Percentiles rank a stretch among this genome's conserved stretches.
phyloP scores from a whole-genome alignment of 2,329 filamentous ascomycete species.

The Biscogniauxia mediterranea region DNA sequence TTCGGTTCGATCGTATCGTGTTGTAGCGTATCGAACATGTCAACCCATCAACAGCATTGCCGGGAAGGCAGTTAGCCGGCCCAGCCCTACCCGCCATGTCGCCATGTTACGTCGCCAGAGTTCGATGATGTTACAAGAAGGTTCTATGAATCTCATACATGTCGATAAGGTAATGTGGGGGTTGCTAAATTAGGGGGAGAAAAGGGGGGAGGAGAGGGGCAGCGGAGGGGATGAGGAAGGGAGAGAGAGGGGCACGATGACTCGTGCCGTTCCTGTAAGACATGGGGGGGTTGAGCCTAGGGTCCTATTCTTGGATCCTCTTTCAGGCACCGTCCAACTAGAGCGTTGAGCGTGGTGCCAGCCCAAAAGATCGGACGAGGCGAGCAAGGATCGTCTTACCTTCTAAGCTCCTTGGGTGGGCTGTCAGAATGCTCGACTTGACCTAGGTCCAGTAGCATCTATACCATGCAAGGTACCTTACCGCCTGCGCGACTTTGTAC shows the following conservation, averaged over 20 bases:
- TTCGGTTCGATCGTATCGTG: background rate
- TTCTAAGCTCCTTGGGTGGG: background rate
- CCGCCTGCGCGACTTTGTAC: background rate
- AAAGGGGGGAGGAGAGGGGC: background rate
- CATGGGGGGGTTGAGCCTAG: slow-evolving; percentile 2
- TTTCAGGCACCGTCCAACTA: slow-evolving; percentile 10
- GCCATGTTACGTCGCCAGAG: background rate
- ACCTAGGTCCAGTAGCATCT: background rate
- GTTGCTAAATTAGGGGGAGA: background rate
- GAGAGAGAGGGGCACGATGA: background rate
- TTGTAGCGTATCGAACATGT: background rate
- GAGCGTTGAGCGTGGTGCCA: slow-evolving; percentile 15
- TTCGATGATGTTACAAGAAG: background rate
- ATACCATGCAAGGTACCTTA: background rate
- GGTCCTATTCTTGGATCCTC: background rate
- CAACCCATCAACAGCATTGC: background rate
- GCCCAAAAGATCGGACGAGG: slow-evolving; percentile 19
- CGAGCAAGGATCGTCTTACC: slow-evolving; percentile 14
- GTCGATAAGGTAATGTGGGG: background rate
- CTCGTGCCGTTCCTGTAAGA: background rate
- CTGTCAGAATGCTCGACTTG: background rate
- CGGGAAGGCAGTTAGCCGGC: background rate
- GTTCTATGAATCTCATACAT: background rate
- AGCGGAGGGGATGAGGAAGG: background rate
- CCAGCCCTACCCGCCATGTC: background rate